These are phyloP conservation scores for Phaeomoniella chlamydospora DNA, from an alignment of 2,329 filamentous ascomycete genomes.

Conservation along the genomic window DNA sequence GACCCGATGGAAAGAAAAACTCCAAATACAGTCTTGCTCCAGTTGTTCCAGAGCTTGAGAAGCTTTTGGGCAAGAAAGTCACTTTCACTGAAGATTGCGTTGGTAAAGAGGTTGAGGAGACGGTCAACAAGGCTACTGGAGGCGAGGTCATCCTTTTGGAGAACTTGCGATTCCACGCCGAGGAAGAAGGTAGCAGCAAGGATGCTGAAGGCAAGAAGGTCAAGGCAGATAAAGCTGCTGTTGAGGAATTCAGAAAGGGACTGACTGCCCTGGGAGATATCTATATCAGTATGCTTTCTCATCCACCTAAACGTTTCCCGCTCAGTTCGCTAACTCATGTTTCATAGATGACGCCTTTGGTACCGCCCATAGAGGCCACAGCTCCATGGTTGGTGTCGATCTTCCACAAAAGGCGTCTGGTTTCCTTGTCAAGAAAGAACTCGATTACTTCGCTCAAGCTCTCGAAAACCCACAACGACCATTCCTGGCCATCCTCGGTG, in stretches of 20 bases:
- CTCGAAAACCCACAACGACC: conserved; percentile 86
- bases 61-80: conserved; percentile 71
- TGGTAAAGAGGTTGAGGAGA: conserved; percentile 76
- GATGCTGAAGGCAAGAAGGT: conserved; percentile 90
- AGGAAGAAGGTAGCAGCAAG: conserved; percentile 95
- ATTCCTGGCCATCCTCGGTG: conserved; percentile 96
- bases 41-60: conserved; percentile 81
- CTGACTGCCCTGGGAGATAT: conserved; percentile 89
- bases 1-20: conserved; percentile 80
- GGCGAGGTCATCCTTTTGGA: conserved; percentile 84
- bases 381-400: conserved; percentile 95
- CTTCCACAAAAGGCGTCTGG: conserved; percentile 94
- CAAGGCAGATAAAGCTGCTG: conserved; percentile 89
- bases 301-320: background rate
- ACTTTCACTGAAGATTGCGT: conserved; percentile 85
- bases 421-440: conserved; percentile 99
- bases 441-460: conserved; percentile 97
- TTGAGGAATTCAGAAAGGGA: conserved; percentile 87
- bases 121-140: conserved; percentile 66
- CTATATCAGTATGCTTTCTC: conserved; percentile 66
- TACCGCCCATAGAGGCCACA: conserved; percentile 95
- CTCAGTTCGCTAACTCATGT: conserved; percentile 8
- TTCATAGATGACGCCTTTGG: conserved; percentile 83
- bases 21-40: conserved; percentile 90
- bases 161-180: conserved; percentile 95